These are phyloP conservation scores for Fusarium miscanthi DNA, from an alignment of 2,329 filamentous ascomycete species.

Conservation along the genomic window DNA sequence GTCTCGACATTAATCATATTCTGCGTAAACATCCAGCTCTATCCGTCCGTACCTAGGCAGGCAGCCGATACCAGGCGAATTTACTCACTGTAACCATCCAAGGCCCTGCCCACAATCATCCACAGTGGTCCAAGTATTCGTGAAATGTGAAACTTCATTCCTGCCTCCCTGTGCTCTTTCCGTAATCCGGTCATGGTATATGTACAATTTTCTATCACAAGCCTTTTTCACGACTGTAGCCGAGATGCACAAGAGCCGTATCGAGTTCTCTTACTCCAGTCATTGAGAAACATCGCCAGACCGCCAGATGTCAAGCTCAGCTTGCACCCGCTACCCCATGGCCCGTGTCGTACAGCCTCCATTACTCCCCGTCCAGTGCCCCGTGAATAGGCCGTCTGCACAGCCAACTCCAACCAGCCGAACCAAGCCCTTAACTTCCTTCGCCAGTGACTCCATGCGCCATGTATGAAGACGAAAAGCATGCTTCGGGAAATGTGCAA, in stretches of 20 bases:
- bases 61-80: background rate
- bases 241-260: slow-evolving; percentile 35
- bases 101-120: background rate
- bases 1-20: slow-evolving; percentile 3
- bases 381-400: slow-evolving; percentile 41
- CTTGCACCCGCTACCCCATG: slow-evolving; percentile 37
- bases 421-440: slow-evolving; percentile 51
- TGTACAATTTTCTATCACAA: slow-evolving; percentile 55
- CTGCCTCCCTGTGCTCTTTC: slow-evolving; percentile 44
- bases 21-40: slow-evolving; percentile 5
- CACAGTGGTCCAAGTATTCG: slow-evolving; percentile 1
- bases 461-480: slow-evolving; percentile 52
- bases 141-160: slow-evolving; percentile 47
- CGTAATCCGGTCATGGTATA: slow-evolving; percentile 54
- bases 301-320: slow-evolving; percentile 41
- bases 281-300: slow-evolving; percentile 33
- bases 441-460: slow-evolving; percentile 56
- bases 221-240: slow-evolving; percentile 39
- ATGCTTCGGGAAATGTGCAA: slow-evolving; percentile 52
- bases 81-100: background rate
- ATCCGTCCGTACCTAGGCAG: background rate
- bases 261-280: slow-evolving; percentile 28
- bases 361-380: slow-evolving; percentile 43
- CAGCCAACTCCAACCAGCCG: slow-evolving; percentile 53
- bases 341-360: slow-evolving; percentile 35